A percentile compares a stretch with the other conserved stretches of the same genome.
Conservation (phyloP, 768 basidiomycete genomes). For the Lepiota venenata region DNA sequence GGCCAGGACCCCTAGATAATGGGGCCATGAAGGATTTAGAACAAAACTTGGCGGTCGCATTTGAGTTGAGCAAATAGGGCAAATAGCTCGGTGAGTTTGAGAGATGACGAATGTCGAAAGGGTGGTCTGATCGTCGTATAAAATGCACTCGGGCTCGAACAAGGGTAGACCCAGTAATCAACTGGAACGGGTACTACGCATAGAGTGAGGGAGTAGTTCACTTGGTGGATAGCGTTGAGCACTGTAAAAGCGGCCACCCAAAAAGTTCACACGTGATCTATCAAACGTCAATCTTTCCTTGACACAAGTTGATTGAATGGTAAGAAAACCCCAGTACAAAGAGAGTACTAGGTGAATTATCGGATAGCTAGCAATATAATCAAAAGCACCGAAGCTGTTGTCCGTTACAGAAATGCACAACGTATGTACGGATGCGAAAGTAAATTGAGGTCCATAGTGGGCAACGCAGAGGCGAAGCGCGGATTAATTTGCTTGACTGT, state of each 20-base stretch:
- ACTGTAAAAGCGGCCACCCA: background rate
- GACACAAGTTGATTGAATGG: background rate
- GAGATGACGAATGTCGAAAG: background rate
- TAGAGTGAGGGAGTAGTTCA: background rate
- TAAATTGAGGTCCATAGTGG: background rate
- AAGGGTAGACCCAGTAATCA: background rate
- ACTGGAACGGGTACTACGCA: conserved; percentile 2
- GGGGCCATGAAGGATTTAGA: conserved; percentile 48
- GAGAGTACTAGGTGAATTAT: too few relatives aligned
- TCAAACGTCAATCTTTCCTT: background rate
- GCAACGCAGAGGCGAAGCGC: background rate
- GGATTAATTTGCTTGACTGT: background rate
- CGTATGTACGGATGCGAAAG: background rate
- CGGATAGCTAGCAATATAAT: too few relatives aligned
- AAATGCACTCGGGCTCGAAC: background rate
- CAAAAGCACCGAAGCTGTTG: background rate
- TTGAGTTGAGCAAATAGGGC: background rate
- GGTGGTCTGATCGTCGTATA: too few relatives aligned
- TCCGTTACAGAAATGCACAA: conserved; percentile 1
- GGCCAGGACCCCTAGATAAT: conserved; percentile 39
- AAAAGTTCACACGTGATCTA: background rate
- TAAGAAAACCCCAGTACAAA: background rate
- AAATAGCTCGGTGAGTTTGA: background rate
- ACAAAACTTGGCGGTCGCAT: conserved; percentile 20
- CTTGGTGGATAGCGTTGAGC: background rate